These are phyloP conservation scores for Taphrina flavorubra DNA, from an alignment of 1,139 yeast genomes.

Conservation along the genomic window DNA sequence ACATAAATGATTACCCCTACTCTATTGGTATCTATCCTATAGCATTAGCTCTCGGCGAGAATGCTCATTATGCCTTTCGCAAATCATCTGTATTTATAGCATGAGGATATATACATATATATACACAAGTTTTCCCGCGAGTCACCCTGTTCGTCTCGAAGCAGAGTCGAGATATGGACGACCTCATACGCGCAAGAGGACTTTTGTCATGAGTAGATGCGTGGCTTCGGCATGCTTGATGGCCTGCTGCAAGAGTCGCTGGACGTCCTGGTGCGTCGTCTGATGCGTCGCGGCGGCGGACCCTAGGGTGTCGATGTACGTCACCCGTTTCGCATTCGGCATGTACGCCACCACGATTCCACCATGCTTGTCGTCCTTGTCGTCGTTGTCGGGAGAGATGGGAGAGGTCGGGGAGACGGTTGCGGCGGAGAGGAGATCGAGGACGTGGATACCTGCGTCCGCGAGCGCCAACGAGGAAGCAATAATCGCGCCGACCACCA, in stretches of 20 bases:
- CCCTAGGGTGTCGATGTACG: neutral
- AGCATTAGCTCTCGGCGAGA: constrained; percentile 4
- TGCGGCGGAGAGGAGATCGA: constrained; percentile 29
- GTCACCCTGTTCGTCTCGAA: no score
- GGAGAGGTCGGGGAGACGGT: neutral
- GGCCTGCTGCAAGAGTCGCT: neutral
- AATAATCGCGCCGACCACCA: constrained; percentile 18
- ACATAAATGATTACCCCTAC: neutral
- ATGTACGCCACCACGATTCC: constrained; percentile 15
- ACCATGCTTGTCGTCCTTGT: neutral
- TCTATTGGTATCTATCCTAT: neutral
- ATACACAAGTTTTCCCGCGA: neutral
- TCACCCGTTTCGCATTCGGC: constrained; percentile 8
- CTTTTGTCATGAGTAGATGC: neutral
- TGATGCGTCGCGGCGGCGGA: no score
- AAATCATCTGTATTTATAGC: neutral
- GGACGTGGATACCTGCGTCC: constrained; percentile 24
- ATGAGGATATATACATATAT: neutral
- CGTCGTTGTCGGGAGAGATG: neutral
- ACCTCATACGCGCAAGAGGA: neutral
- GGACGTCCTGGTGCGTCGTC: constrained; percentile 1
- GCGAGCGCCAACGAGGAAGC: constrained; percentile 24
- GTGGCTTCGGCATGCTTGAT: constrained; percentile 10
- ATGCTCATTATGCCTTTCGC: neutral
- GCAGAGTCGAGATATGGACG: no score